Conservation (phyloP, 176 grass and related monocot genomes). For the Otatea glauca region DNA sequence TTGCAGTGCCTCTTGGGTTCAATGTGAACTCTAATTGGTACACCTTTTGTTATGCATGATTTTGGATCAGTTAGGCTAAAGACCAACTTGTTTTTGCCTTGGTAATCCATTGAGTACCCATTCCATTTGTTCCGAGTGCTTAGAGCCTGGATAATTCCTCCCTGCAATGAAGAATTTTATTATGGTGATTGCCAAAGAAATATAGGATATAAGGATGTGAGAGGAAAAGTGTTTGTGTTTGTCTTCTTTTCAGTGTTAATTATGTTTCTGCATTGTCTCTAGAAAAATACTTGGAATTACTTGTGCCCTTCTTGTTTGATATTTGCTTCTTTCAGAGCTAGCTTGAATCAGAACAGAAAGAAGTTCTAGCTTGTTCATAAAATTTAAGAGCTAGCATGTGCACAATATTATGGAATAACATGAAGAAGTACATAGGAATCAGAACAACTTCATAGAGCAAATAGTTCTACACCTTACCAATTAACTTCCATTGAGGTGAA, state of each 20-base stretch:
- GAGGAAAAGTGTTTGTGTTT: conserved; percentile 4
- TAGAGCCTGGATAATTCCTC: conserved; percentile 81
- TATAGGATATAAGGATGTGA: conserved; percentile 23
- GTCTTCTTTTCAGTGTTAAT: not conserved
- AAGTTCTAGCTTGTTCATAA: conserved; percentile 17
- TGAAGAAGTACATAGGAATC: conserved; percentile 22
- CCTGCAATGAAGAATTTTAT: conserved; percentile 47
- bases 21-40: conserved; percentile 58
- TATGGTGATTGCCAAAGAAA: conserved; percentile 23
- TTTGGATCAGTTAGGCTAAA: conserved; percentile 87
- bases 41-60: conserved; percentile 54
- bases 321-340: conserved; percentile 5
- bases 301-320: conserved; percentile 12
- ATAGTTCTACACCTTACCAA: conserved; percentile 17
- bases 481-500: conserved; percentile 30
- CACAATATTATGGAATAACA: conserved; percentile 4
- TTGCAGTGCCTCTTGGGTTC: conserved; percentile 60
- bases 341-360: conserved; percentile 26
- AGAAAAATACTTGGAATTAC: conserved; percentile 33
- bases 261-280: conserved; percentile 5
- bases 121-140: conserved; percentile 75
- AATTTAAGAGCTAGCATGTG: conserved; percentile 19
- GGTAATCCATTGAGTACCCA: conserved; percentile 70
- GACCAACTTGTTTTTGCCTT: conserved; percentile 55
- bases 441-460: conserved; percentile 26